Conservation (phyloP, 139 green algal species). For the Nannochloris sp. region DNA sequence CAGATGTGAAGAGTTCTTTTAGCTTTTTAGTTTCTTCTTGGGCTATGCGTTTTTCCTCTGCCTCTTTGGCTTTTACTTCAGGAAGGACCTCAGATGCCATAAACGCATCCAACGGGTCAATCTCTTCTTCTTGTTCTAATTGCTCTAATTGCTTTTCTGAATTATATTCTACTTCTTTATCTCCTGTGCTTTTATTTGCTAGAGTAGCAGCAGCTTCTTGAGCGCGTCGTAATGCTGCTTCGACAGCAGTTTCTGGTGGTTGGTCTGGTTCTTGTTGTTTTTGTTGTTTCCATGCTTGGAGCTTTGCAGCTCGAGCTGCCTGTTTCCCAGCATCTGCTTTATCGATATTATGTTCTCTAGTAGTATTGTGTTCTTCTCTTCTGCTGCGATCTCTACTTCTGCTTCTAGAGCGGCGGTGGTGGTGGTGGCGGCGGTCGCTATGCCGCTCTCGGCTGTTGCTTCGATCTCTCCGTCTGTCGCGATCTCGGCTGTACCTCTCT, state of each 20-base stretch:
- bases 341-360: too few species aligned
- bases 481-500: not conserved
- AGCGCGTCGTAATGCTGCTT: not conserved
- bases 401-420: conserved; percentile 5
- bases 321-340: conserved; percentile 29
- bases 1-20: conserved; percentile 31
- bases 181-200: not conserved
- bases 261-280: conserved; percentile 10
- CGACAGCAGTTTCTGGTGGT: not conserved
- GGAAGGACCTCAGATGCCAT: conserved; percentile 66
- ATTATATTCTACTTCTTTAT: not conserved
- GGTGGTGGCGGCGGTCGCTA: not conserved
- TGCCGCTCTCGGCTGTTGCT: not conserved
- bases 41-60: conserved; percentile 40
- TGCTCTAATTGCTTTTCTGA: not conserved
- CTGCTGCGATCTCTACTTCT: conserved; percentile 5
- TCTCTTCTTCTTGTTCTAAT: conserved; percentile 49
- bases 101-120: conserved; percentile 79
- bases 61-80: conserved; percentile 59
- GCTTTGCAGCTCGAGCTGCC: conserved; percentile 25
- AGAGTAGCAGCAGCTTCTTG: not conserved
- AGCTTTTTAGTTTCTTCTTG: conserved; percentile 16
- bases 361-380: conserved; percentile 5
- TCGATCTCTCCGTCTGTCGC: conserved; percentile 1
- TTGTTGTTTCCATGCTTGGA: conserved; percentile 38